Evolutionary conservation across 2,329 filamentous ascomycete species (phyloP), one percentile per base, ranked within the genome.

Genomic region (Aspergillus sclerotialis): DNA sequence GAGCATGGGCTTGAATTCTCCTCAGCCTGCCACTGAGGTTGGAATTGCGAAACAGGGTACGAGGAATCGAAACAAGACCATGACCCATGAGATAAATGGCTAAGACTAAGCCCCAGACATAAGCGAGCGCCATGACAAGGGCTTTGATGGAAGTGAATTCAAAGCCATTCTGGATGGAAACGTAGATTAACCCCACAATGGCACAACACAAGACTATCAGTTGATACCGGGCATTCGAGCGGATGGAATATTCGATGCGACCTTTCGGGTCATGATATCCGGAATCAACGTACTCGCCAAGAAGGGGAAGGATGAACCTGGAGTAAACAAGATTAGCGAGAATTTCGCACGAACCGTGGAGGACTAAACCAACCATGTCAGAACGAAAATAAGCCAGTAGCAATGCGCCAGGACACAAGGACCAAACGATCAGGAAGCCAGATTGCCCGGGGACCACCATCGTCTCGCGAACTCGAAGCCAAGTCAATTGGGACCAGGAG

Each of bases 41-140:
- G 19, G 88, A 82, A 53, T 86, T 83, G 39, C 82, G 78, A 51
- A 92, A 82, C 11, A 98, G 68, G 24, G 76, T 77, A 45, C 90
- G 75, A 1, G 92, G 92, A 37, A 98, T 84, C 1, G 89, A 84
- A 19, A 98, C 92, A 16, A 98, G 71, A 6, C 92, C 92, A 60
- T 98, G 92, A 5, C 92, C 92, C 90, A 98, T 96, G 26, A 98
- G 72, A 54, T 94, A 96, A 42, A 98, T 94, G 29, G 89, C 92
- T 33, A 96, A 72, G 4, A 90, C 72, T 49, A 98, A 67, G 50
- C 89, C 88, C 84, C 89, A 96, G 40, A 87, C 86, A 61, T 98
- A 98, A 24, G 90, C 85, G 39, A 96, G 69, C 10, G 92, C 90
- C 85, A 98, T 94, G 44, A 94, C 73, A 26, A 93, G 69, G 23